Base-by-base conservation (phyloP, 768 basidiomycete genomes). In the Lyophyllum semitale region DNA sequence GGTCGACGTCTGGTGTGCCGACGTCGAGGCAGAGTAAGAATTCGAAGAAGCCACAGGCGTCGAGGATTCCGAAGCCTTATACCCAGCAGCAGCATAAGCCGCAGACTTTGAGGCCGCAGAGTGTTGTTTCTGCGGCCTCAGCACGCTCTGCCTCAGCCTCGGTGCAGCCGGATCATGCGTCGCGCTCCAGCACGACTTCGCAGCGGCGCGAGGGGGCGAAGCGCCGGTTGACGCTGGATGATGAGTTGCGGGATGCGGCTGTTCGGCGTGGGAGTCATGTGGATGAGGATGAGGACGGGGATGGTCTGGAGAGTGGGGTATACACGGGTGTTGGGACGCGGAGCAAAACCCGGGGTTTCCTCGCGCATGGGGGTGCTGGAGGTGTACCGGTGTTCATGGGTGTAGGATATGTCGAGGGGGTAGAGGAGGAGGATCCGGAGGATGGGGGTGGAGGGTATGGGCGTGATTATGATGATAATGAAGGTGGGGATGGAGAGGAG, bases 311-410 rank as follows among this genome's bases (percentile, higher is more conserved):
- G 1, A 77, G 73, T 54, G 79, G 76, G 22, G 71, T 82, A 13
- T 77, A 84, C 12, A 68, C 75, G 1, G 87, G 80, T 17, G 76
- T 81, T 2, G 88, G 88, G 11, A 81, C 74, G 37, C 76, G 75
- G 64, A 81, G 77, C 48, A 82, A 77, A 60, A 74, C 69, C 17
- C 71, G 66, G 4, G 87, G 88, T 1, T 93, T 91, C 58, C 72
- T 91, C 20, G 85, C 88, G 3, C 85, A 83, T 62, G 90, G 90
- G 12, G 90, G 91, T 0, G 89, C 80, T 9, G 89, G 85, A 22
- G 91, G 91, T 0, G 54, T 65, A 1, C 85, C 89, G 1, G 85
- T 93, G 11, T 83, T 84, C 54, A 85, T 90, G 83, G 87, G 84
- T 8, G 80, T 75, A 25, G 88, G 87, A 3, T 86, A 86, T 61